Conservation (phyloP, 192 early-diverging fungal genomes). For the Chytriomyces sp. region DNA sequence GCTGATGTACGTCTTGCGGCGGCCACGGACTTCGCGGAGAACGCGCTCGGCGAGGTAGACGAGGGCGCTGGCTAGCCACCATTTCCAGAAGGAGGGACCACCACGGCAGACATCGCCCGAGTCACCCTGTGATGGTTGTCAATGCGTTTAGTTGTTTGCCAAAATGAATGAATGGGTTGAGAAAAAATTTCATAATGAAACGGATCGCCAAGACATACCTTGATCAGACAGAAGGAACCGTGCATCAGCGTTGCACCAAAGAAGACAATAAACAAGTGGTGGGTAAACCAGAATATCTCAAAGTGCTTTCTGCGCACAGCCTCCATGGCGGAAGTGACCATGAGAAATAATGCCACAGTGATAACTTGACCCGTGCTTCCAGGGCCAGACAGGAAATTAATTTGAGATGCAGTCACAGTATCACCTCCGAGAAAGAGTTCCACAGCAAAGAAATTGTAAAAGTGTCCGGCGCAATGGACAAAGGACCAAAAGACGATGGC, state of each 20-base stretch:
- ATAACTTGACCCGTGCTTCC: constrained; percentile 83
- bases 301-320: constrained; percentile 65
- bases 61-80: constrained; percentile 67
- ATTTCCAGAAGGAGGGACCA: constrained; percentile 82
- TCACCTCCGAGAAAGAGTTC: constrained; percentile 43
- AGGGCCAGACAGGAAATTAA: constrained; percentile 70
- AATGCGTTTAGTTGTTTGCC: background rate
- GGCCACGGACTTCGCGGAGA: constrained; percentile 70
- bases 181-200: constrained; percentile 2
- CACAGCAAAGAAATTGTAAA: constrained; percentile 74
- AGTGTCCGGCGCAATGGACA: constrained; percentile 73
- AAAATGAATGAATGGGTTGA: background rate
- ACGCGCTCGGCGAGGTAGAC: constrained; percentile 74
- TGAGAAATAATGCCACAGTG: constrained; percentile 69
- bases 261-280: constrained; percentile 84
- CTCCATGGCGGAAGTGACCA: constrained; percentile 72
- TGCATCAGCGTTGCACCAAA: constrained; percentile 79
- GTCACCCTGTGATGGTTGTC: constrained; percentile 28
- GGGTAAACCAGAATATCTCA: constrained; percentile 85
- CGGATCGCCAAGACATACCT: constrained; percentile 33
- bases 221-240: constrained; percentile 85
- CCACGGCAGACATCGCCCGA: constrained; percentile 59
- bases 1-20: constrained; percentile 66
- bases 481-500: constrained; percentile 76
- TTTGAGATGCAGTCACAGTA: constrained; percentile 39